Evolutionary conservation across 495 filamentous ascomycete species (phyloP).

Genomic region (Lichina pygmaea): DNA sequence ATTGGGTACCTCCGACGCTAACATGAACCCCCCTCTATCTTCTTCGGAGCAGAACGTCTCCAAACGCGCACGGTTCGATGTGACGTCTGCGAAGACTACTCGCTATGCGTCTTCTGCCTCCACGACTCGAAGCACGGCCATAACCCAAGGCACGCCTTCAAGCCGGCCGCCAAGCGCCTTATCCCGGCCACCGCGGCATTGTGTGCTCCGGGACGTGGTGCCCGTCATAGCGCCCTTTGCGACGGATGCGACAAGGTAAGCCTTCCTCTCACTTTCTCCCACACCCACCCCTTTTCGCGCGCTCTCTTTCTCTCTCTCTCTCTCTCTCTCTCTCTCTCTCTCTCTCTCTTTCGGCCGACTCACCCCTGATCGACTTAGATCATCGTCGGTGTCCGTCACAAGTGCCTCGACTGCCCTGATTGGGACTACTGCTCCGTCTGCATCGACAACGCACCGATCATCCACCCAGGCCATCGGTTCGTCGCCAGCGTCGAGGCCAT

Average conservation of each 20-base stretch:
- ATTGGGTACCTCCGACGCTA: too few species aligned
- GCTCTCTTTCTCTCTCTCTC: conserved; percentile 14
- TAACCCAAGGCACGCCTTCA: conserved; percentile 69
- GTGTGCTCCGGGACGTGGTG: conserved; percentile 56
- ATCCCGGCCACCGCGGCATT: conserved; percentile 22
- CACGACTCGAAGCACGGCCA: conserved; percentile 60
- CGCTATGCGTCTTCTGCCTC: conserved; percentile 70
- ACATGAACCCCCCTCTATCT: too few species aligned
- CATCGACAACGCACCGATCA: conserved; percentile 30
- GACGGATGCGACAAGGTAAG: conserved; percentile 73
- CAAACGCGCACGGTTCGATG: conserved; percentile 69
- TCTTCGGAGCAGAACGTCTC: conserved; percentile 25
- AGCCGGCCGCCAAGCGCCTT: conserved; percentile 28
- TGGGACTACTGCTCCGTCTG: conserved; percentile 90
- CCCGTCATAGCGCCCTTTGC: conserved; percentile 66
- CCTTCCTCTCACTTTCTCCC: not conserved
- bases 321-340: conserved; percentile 7
- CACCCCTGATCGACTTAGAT: conserved; percentile 13
- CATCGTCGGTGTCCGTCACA: conserved; percentile 80
- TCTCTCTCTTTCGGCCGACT: not conserved
- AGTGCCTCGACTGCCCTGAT: conserved; percentile 90
- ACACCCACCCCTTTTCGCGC: not conserved
- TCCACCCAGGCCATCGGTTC: conserved; percentile 72
- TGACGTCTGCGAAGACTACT: conserved; percentile 62
- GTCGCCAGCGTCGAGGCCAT: conserved; percentile 66